These are phyloP conservation scores for Jimgerdemannia flammicorona DNA, from an alignment of 192 early-diverging fungal species.

Conservation along the genomic window DNA sequence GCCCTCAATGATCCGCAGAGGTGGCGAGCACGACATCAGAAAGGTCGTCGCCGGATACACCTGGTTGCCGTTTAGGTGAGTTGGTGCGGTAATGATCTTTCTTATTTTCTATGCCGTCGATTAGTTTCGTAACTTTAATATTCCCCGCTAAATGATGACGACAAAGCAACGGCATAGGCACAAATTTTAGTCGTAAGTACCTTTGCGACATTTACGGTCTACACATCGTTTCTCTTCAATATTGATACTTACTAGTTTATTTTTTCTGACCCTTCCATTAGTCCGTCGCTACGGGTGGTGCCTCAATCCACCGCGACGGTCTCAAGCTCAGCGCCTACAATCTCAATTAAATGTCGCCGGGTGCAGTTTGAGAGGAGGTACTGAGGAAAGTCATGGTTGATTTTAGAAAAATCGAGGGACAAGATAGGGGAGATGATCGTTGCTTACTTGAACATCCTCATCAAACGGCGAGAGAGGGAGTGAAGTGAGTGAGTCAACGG, in stretches of 20 bases:
- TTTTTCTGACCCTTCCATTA: constrained; percentile 1
- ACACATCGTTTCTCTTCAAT: background rate
- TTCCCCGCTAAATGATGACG: no score
- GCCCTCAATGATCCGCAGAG: background rate
- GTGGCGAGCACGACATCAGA: constrained; percentile 1
- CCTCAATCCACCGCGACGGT: constrained; percentile 21
- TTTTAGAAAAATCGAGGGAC: no score
- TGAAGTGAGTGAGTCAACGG: no score
- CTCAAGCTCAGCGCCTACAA: background rate
- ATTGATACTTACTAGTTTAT: background rate
- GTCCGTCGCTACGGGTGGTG: constrained; percentile 4
- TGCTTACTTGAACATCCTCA: no score
- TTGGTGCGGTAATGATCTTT: no score
- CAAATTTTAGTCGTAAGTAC: constrained; percentile 49
- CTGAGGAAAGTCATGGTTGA: no score
- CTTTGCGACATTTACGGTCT: background rate
- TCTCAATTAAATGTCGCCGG: no score
- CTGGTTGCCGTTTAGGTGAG: constrained; percentile 53
- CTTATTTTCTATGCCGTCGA: no score
- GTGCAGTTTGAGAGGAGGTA: no score
- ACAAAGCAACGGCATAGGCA: constrained; percentile 47
- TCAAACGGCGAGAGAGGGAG: no score
- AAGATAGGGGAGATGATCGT: no score
- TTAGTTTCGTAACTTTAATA: no score
- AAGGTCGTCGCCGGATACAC: constrained; percentile 17